phyloP scores from a whole-genome alignment of 78 protist species.

The Speleostelium caveatum region DNA sequence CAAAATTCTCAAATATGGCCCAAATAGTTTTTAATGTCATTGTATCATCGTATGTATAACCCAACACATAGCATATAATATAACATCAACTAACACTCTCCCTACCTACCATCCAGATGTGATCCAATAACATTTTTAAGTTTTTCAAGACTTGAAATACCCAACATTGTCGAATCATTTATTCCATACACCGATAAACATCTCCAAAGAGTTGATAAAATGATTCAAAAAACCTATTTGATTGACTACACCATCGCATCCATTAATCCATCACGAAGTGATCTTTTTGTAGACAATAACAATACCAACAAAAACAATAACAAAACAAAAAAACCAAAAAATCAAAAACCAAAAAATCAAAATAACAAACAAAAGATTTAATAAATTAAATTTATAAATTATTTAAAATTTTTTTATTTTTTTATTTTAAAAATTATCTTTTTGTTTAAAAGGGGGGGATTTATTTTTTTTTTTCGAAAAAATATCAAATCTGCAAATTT shows the following conservation, averaged over 20 bases:
- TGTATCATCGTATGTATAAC: constrained; percentile 1
- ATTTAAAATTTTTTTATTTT: too few species aligned
- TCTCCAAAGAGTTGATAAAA: constrained; percentile 82
- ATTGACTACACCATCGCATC: constrained; percentile 71
- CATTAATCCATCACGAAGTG: constrained; percentile 25
- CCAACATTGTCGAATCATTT: constrained; percentile 75
- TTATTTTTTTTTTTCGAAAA: too few species aligned
- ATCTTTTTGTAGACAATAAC: neutral
- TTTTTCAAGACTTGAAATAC: constrained; percentile 15
- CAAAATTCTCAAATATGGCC: constrained; percentile 47
- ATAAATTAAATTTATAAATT: too few species aligned
- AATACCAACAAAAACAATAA: neutral
- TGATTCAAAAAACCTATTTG: constrained; percentile 76
- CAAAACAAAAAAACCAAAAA: neutral
- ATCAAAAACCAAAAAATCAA: neutral
- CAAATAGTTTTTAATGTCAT: constrained; percentile 41
- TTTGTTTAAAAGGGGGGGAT: too few species aligned
- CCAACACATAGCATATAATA: neutral
- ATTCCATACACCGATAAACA: constrained; percentile 95
- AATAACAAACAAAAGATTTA: too few species aligned
- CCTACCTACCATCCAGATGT: too few species aligned
- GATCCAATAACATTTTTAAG: neutral
- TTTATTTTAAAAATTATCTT: too few species aligned
- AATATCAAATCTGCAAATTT: too few species aligned
- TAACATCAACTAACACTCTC: too few species aligned